These are phyloP conservation scores for Trichosporon faecale DNA, from an alignment of 1,284 basidiomycete genomes.

Conservation along the genomic window DNA sequence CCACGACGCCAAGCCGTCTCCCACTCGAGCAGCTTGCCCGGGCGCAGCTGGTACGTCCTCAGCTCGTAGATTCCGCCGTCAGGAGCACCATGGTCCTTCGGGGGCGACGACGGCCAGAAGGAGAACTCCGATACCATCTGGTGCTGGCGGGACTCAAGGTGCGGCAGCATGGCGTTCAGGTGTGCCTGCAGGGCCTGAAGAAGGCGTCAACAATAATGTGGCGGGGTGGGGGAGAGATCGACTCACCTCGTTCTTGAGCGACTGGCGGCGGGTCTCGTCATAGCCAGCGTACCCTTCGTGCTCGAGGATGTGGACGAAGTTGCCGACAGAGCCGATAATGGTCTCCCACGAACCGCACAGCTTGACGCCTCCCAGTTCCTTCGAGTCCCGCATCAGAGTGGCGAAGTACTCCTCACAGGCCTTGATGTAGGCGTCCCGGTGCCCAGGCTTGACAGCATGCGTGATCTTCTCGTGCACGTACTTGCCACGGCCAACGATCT, in stretches of 20 bases:
- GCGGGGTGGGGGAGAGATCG: conserved; percentile 11
- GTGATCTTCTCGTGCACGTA: conserved; percentile 77
- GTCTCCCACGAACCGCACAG: conserved; percentile 87
- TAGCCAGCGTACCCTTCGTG: conserved; percentile 85
- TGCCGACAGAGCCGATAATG: conserved; percentile 76
- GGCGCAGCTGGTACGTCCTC: conserved; percentile 67
- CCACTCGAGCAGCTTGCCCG: conserved; percentile 88
- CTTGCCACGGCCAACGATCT: conserved; percentile 77
- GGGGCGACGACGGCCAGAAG: conserved; percentile 84
- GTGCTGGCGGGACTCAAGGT: conserved; percentile 64
- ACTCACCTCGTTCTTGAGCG: conserved; percentile 35
- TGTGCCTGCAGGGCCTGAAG: conserved; percentile 21
- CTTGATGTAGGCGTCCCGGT: conserved; percentile 73
- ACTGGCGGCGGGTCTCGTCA: conserved; percentile 55
- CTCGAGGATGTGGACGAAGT: conserved; percentile 71
- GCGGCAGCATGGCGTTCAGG: conserved; percentile 62
- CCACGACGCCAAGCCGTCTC: conserved; percentile 85
- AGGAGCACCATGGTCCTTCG: conserved; percentile 58
- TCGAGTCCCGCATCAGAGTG: conserved; percentile 64
- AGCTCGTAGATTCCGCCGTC: conserved; percentile 88
- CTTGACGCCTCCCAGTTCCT: conserved; percentile 68
- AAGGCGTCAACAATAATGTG: conserved; percentile 7
- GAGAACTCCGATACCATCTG: conserved; percentile 90
- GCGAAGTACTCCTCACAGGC: conserved; percentile 80
- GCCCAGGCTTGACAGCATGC: conserved; percentile 77